Evolutionary conservation across 2,329 filamentous ascomycete genomes (phyloP).

Genomic region (Neofusicoccum sp.): DNA sequence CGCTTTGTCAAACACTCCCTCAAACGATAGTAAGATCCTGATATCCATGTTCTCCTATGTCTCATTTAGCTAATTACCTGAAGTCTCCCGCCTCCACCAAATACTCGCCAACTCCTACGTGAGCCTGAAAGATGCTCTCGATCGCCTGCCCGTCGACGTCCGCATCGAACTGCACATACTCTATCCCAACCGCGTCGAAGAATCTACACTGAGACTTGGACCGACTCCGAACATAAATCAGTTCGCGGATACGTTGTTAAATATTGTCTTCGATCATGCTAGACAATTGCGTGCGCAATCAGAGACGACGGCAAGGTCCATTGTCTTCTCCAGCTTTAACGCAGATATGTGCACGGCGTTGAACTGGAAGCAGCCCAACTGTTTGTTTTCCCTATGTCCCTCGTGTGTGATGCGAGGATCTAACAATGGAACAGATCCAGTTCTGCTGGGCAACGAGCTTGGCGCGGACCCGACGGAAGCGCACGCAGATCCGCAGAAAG

Average conservation of each 20-base stretch:
- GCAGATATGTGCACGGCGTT: conserved; percentile 86
- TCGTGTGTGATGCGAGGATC: background rate
- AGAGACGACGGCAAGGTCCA: conserved; percentile 74
- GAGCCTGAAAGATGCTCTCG: conserved; percentile 76
- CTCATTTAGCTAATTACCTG: background rate
- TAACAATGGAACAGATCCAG: conserved; percentile 62
- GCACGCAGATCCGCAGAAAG: conserved; percentile 40
- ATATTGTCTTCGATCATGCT: conserved; percentile 89
- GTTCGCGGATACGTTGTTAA: conserved; percentile 82
- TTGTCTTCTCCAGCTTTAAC: conserved; percentile 95
- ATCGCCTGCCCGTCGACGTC: conserved; percentile 73
- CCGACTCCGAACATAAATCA: conserved; percentile 81
- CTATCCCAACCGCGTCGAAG: conserved; percentile 78
- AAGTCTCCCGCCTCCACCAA: conserved; percentile 65
- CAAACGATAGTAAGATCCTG: conserved; percentile 29
- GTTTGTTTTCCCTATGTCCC: conserved; percentile 47
- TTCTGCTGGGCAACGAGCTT: conserved; percentile 92
- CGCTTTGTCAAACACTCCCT: conserved; percentile 30
- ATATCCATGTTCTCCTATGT: background rate
- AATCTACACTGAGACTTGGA: conserved; percentile 68
- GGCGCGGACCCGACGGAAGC: conserved; percentile 60
- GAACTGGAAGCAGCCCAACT: conserved; percentile 99
- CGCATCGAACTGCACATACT: conserved; percentile 91
- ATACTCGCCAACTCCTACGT: conserved; percentile 75
- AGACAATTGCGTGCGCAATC: conserved; percentile 64